Conservation (phyloP, 805 yeast species). For the Naumovozyma dairenensis region DNA sequence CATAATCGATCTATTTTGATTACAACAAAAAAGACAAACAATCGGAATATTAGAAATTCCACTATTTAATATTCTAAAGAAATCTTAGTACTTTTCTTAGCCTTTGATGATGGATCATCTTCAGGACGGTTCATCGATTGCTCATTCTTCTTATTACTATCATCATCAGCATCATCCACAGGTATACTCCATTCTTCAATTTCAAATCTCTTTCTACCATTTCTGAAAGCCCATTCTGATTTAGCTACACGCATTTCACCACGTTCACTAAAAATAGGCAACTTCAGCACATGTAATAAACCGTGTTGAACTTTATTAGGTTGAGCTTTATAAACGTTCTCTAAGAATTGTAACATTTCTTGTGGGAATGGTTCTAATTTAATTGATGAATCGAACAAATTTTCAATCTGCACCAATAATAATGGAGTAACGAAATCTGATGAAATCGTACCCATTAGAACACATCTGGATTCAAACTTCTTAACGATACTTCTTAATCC, state of each 20-base stretch:
- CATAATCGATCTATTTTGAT: too few relatives aligned
- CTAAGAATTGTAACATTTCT: slow-evolving; percentile 55
- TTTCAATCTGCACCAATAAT: slow-evolving; percentile 45
- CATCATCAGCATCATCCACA: slow-evolving; percentile 53
- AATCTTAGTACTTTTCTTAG: slow-evolving; percentile 7
- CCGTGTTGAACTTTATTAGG: slow-evolving; percentile 82
- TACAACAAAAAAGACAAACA: too few relatives aligned
- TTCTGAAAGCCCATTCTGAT: slow-evolving; percentile 78
- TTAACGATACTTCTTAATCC: slow-evolving; percentile 45
- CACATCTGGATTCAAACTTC: slow-evolving; percentile 36
- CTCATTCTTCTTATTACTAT: slow-evolving; percentile 1
- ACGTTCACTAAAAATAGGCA: slow-evolving; percentile 55
- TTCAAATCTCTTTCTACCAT: slow-evolving; percentile 74
- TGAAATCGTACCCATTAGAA: slow-evolving; percentile 47
- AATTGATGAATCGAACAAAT: slow-evolving; percentile 54
- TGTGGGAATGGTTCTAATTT: slow-evolving; percentile 77
- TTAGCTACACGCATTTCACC: slow-evolving; percentile 71
- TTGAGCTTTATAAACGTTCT: slow-evolving; percentile 48
- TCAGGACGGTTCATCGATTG: slow-evolving; percentile 1
- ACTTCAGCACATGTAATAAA: slow-evolving; percentile 59
- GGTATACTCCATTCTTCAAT: slow-evolving; percentile 97
- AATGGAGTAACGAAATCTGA: slow-evolving; percentile 50
- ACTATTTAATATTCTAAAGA: slow-evolving; percentile 9
- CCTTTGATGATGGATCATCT: neutral
- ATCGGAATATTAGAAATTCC: too few relatives aligned